Evolutionary conservation across 2,329 filamentous ascomycete genomes (phyloP).

Genomic region (Pestalotiopsis sp.): DNA sequence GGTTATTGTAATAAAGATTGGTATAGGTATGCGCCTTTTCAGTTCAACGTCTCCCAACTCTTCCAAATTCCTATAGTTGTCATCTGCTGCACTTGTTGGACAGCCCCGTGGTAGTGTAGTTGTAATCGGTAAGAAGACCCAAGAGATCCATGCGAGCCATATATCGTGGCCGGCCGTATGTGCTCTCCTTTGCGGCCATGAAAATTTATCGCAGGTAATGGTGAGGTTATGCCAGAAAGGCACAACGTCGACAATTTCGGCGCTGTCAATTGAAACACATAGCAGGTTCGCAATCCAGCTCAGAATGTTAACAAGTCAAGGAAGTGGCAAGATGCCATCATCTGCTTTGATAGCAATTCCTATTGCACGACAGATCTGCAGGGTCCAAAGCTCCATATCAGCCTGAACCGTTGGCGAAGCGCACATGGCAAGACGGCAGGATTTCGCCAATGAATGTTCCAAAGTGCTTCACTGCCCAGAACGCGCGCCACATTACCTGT

Average conservation of each 20-base stretch:
- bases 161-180: not conserved
- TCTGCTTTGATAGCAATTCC: not conserved
- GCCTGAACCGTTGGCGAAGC: not conserved
- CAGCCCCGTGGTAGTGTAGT: not conserved
- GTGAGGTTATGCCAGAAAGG: not conserved
- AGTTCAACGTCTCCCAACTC: not conserved
- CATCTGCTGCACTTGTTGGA: not conserved
- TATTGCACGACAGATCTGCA: not conserved
- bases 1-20: slow-evolving; percentile 1
- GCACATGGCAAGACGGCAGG: slow-evolving; percentile 3
- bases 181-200: not conserved
- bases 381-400: not conserved
- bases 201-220: not conserved
- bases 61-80: not conserved
- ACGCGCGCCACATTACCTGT: not conserved
- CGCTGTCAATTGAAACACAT: not conserved
- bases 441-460: not conserved
- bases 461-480: not conserved
- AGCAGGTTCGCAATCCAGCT: not conserved
- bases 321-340: not conserved
- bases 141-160: not conserved
- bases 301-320: not conserved
- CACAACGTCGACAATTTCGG: not conserved
- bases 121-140: not conserved
- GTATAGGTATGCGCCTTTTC: not conserved